Conservation (phyloP, 441 rosid species). For the Mallotus repandus region DNA sequence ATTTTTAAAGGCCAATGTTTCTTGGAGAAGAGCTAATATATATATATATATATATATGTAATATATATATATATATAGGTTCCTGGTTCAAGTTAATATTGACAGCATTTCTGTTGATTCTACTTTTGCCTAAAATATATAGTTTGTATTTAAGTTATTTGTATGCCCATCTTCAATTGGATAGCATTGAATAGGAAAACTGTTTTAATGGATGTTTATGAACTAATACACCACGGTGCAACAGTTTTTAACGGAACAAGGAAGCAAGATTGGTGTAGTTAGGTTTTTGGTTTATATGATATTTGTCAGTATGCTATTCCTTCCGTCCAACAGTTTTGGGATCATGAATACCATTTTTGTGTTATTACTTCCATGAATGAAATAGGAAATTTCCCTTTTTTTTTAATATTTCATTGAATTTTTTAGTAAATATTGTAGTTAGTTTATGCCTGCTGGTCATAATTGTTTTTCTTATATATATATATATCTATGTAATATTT, state of each 20-base stretch:
- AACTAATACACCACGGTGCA: neutral
- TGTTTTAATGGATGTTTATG: neutral
- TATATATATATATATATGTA: too few relatives aligned
- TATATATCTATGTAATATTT: too few relatives aligned
- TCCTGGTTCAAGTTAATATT: neutral
- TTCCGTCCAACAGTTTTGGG: neutral
- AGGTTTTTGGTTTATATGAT: neutral
- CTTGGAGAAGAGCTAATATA: neutral
- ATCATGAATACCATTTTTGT: neutral
- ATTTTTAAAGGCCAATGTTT: neutral
- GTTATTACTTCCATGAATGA: neutral
- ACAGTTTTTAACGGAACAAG: neutral
- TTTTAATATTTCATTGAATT: neutral
- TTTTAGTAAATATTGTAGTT: neutral
- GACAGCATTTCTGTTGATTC: slow-evolving; percentile 1
- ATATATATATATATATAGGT: neutral
- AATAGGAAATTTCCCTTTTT: neutral
- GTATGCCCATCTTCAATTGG: neutral
- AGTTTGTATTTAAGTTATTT: neutral
- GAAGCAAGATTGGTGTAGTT: neutral
- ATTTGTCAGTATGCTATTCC: neutral
- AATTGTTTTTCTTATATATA: neutral
- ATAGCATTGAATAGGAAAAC: neutral
- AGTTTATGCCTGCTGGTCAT: neutral
- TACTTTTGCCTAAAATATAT: neutral